A percentile compares a stretch with the other conserved stretches of the same genome.
phyloP scores from a whole-genome alignment of 176 grass and related monocot species.

The Oryza longistaminata region DNA sequence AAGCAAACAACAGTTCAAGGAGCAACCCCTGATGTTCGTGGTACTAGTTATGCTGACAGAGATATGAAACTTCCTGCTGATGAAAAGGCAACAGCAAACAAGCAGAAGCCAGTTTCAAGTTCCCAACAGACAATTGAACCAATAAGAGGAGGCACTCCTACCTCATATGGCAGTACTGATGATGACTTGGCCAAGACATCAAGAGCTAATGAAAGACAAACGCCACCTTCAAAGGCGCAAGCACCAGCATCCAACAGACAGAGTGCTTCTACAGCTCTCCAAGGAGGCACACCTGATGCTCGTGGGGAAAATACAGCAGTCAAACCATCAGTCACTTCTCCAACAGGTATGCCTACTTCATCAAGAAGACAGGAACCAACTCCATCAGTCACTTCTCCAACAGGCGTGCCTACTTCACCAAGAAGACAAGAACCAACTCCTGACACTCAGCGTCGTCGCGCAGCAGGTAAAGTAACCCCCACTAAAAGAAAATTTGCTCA shows the following conservation, averaged over 20 bases:
- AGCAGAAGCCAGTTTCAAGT: constrained; percentile 5
- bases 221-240: neutral
- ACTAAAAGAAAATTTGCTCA: neutral
- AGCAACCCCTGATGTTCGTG: neutral
- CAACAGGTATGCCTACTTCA: constrained; percentile 2
- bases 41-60: neutral
- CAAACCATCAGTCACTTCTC: neutral
- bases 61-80: neutral
- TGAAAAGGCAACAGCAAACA: neutral
- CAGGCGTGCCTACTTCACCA: neutral
- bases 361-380: constrained; percentile 3
- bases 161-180: neutral
- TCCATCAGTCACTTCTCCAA: neutral
- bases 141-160: neutral
- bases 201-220: constrained; percentile 18
- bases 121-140: constrained; percentile 25
- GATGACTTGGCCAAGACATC: constrained; percentile 16
- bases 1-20: constrained; percentile 12
- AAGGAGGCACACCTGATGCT: constrained; percentile 12
- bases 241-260: constrained; percentile 22
- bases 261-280: neutral
- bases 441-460: neutral
- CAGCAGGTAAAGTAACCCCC: constrained; percentile 28
- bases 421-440: constrained; percentile 19
- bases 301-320: neutral